Base-by-base conservation (phyloP, 2,329 filamentous ascomycete species). In the Hypoxylon sp. region DNA sequence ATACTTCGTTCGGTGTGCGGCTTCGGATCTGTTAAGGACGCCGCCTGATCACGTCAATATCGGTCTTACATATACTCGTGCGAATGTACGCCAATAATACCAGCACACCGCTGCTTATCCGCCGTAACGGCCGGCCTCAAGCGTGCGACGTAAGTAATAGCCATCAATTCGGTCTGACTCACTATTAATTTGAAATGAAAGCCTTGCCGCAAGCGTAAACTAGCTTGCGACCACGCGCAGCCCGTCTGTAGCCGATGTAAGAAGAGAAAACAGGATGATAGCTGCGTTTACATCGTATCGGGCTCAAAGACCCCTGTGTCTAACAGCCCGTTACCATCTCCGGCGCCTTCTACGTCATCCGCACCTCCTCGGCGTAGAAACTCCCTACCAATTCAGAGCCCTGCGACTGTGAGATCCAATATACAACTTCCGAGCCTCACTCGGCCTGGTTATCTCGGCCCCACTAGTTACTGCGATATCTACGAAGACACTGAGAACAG, bases 181-280 rank as follows among this genome's bases (percentile, higher is more conserved):
- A 12, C 39, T 54, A 73, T 56, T 74, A 63, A 73, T 63, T 64
- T 70, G 39, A 71, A 72, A 5, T 75, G 74, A 45, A 75, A 81
- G 71, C 78, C 79, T 23, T 82, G 80, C 56, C 77, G 79, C 9
- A 77, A 75, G 56, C 78, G 80, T 14, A 82, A 82, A 62, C 77
- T 82, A 5, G 80, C 81, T 5, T 83, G 81, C 70, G 80, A 83
- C 61, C 80, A 82, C 57, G 67, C 65, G 0, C 76, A 78, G n/a
- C 81, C 81, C 0, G 64, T 77, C 14, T 83, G 81, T 65, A 72
- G 73, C 39, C 75, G 81, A 37, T 83, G 81, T 64, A 74, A 66
- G 48, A 79, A 78, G 68, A 71, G 78, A 11, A 76, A 74, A 27
- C 74, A 78, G 46, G 60, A 70, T 21, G 63, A 61, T 12, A 69